phyloP scores from a whole-genome alignment of 2,329 filamentous ascomycete species.

The Hymenoscyphus fructigenus region DNA sequence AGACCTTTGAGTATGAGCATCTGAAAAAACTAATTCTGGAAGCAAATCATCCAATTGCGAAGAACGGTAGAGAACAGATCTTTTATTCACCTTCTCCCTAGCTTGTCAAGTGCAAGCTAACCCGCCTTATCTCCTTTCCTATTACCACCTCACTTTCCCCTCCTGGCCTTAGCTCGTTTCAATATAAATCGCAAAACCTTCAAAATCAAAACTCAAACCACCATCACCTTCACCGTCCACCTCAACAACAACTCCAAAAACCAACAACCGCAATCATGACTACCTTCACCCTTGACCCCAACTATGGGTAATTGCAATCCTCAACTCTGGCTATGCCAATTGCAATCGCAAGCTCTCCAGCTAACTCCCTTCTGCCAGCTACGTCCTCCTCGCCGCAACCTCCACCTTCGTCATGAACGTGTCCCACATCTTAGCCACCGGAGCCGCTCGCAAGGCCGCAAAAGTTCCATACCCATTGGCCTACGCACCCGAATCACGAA shows the following conservation, averaged over 20 bases:
- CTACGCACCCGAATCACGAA: conserved; percentile 1
- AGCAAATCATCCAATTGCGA: neutral
- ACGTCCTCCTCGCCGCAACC: conserved; percentile 6
- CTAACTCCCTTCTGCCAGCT: conserved; percentile 30
- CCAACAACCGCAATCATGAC: conserved; percentile 27
- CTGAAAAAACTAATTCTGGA: neutral
- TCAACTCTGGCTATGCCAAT: conserved; percentile 52
- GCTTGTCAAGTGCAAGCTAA: neutral
- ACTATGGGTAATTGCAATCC: conserved; percentile 45
- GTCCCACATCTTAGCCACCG: neutral
- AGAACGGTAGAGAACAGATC: conserved; percentile 1
- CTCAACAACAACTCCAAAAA: neutral
- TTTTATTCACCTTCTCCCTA: neutral
- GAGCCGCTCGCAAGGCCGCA: neutral
- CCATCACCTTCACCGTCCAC: too few species aligned
- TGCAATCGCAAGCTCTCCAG: conserved; percentile 56
- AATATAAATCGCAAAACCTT: neutral
- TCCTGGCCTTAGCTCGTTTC: neutral
- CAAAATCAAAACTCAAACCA: neutral
- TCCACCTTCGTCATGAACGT: conserved; percentile 4
- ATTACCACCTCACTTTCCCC: neutral
- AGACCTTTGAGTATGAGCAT: neutral
- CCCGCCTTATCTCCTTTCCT: neutral
- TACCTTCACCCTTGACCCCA: conserved; percentile 28
- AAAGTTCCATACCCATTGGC: neutral